Percentiles rank a stretch among this genome's conserved stretches.
Conservation (phyloP, 305 asterid species). For the Fraxinus velutina region DNA sequence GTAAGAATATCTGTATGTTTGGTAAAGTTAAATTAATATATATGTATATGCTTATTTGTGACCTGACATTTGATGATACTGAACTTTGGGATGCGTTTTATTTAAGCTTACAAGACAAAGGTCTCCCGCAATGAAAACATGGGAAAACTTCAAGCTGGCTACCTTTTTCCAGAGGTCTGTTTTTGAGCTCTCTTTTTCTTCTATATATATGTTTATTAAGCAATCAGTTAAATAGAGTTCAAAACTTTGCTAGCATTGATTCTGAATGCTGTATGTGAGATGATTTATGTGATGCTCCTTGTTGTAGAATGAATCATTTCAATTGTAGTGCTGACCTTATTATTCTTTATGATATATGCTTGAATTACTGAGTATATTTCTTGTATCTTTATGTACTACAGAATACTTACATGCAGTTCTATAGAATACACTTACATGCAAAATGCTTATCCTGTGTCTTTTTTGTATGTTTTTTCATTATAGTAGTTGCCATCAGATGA, state of each 20-base stretch:
- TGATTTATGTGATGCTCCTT: not conserved
- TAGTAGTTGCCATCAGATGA: not conserved
- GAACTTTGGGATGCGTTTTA: constrained; percentile 15
- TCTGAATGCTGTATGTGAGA: not conserved
- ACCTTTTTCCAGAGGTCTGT: constrained; percentile 90
- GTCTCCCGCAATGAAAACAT: constrained; percentile 83
- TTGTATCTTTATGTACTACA: not conserved
- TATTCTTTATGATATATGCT: not conserved
- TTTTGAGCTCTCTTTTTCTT: not conserved
- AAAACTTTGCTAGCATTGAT: not conserved
- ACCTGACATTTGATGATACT: not conserved
- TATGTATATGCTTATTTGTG: not conserved
- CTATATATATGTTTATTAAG: not conserved
- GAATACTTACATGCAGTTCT: not conserved
- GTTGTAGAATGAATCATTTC: not conserved
- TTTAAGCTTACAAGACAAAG: constrained; percentile 70
- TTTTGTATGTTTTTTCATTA: not conserved
- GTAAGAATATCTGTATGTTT: not conserved
- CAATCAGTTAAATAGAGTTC: not conserved
- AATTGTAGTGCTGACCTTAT: not conserved
- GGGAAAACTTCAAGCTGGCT: constrained; percentile 95
- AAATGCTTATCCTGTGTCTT: not conserved
- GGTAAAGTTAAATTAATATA: not conserved
- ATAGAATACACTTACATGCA: not conserved
- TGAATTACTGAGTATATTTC: not conserved